Base-by-base conservation (phyloP, 345 rosid species). In the Psidium guajava region DNA sequence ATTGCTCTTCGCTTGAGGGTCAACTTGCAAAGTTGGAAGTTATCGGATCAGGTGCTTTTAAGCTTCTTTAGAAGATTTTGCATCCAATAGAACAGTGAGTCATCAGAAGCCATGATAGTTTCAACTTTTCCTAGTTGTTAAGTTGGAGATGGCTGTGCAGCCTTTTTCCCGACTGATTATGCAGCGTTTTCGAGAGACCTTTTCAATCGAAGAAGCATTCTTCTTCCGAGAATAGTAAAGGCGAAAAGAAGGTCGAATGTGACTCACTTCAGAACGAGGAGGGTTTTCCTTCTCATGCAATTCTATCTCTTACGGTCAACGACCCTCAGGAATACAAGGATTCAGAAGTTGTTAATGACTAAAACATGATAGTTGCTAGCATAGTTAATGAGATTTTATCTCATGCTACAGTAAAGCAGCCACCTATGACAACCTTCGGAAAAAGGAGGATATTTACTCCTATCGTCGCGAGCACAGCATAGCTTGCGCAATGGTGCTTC, bases 1-100 rank as follows among this genome's bases (percentile, higher is more conserved):
- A 89, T 83, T 95, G 97, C 88, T 85, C 90, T 83, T 96, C 98
- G 81, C 93, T 93, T 5, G 99, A 95, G 86, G 99, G 98, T 74
- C 93, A 90, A 59, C 92, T 95, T 91, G 96, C 95, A 86, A 94
- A 91, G 89, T 85, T 96, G 83, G 97, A 95, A 87, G 87, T 96
- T 58, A 87, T 91, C 88, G 99, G 99, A 83, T 83, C 93, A 86
- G 91, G 91, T 88, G 95, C 98, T 88, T 91, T 89, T 88, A 88
- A 90, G 85, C 93, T 95, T 90, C 95, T 96, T 87, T 91, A 91
- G 57, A 92, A 92, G 90, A 89, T 86, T 73, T 84, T 92, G 52
- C 90, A 88, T 89, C 91, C 91, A 85, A 84, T 87, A 83, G 82
- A 90, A 57, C 84, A 93, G 99, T 93, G 80, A 93, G 96, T 87